Percentiles rank a stretch among this genome's conserved stretches.
Conservation (phyloP, 2,329 filamentous ascomycete genomes). For the Cercospora canescens region DNA sequence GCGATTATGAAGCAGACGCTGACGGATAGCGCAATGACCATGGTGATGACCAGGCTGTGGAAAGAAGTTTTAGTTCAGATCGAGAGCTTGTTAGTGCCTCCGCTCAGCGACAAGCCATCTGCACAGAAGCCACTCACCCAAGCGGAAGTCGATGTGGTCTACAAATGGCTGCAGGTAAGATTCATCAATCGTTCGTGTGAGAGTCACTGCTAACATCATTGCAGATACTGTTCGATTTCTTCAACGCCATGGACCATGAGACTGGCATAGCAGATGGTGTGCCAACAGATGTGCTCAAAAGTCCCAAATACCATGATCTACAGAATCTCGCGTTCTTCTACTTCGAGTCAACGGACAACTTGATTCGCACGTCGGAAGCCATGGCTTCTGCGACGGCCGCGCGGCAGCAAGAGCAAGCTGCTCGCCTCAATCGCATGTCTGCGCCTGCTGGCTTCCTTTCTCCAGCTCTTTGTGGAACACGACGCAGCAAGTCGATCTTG, state of each 20-base stretch:
- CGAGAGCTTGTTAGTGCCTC: constrained; percentile 85
- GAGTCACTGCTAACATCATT: neutral
- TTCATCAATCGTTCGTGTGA: neutral
- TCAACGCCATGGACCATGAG: constrained; percentile 87
- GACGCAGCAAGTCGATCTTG: constrained; percentile 68
- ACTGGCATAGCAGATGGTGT: constrained; percentile 83
- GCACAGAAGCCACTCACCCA: constrained; percentile 79
- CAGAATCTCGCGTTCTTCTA: constrained; percentile 98
- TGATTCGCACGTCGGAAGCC: constrained; percentile 91
- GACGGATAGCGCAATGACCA: constrained; percentile 93
- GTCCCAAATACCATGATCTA: constrained; percentile 96
- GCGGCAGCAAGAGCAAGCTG: constrained; percentile 62
- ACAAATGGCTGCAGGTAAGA: constrained; percentile 76
- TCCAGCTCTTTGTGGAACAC: constrained; percentile 58
- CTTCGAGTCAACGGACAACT: constrained; percentile 84
- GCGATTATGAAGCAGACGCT: constrained; percentile 98
- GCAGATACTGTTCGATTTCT: constrained; percentile 81
- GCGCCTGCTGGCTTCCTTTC: constrained; percentile 56
- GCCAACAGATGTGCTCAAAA: constrained; percentile 87
- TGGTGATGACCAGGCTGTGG: constrained; percentile 97
- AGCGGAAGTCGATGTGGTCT: constrained; percentile 91
- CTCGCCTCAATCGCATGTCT: constrained; percentile 63
- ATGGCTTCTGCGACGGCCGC: constrained; percentile 88
- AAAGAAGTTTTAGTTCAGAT: constrained; percentile 94
- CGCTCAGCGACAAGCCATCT: constrained; percentile 91